These are phyloP conservation scores for Chalciporus sphaerocephalus DNA, from an alignment of 768 basidiomycete species.

Conservation along the genomic window DNA sequence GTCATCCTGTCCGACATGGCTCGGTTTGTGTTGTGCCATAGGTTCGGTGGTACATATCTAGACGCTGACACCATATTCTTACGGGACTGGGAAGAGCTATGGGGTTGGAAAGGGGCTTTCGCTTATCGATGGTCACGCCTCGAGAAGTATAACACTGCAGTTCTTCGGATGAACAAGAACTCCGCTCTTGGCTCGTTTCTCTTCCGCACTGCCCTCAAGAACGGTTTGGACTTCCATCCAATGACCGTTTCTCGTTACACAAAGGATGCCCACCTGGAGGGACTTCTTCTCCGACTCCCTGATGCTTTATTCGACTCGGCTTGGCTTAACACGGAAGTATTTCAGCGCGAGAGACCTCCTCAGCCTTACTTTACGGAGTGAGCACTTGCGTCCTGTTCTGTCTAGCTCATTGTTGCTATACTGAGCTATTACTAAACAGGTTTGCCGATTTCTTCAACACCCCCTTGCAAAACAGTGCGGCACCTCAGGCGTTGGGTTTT, in stretches of 20 bases:
- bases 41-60: slow-evolving; percentile 94
- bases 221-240: slow-evolving; percentile 93
- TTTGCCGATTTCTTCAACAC: slow-evolving; percentile 90
- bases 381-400: slow-evolving; percentile 16
- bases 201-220: slow-evolving; percentile 91
- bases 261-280: slow-evolving; percentile 83
- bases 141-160: slow-evolving; percentile 94
- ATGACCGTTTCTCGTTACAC: slow-evolving; percentile 91
- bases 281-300: slow-evolving; percentile 79
- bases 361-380: slow-evolving; percentile 92
- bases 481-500: slow-evolving; percentile 84
- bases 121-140: slow-evolving; percentile 95
- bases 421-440: slow-evolving; percentile 36
- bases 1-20: slow-evolving; percentile 97
- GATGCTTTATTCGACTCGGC: slow-evolving; percentile 97
- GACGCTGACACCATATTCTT: slow-evolving; percentile 95
- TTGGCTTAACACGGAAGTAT: slow-evolving; percentile 91
- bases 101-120: slow-evolving; percentile 95
- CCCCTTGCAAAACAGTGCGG: slow-evolving; percentile 65
- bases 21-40: slow-evolving; percentile 93
- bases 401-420: neutral
- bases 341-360: slow-evolving; percentile 87
- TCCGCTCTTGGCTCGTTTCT: slow-evolving; percentile 91
- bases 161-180: slow-evolving; percentile 87
- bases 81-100: slow-evolving; percentile 97